Evolutionary conservation across 2,329 filamentous ascomycete species (phyloP).

Genomic region (Fusarium siculi): DNA sequence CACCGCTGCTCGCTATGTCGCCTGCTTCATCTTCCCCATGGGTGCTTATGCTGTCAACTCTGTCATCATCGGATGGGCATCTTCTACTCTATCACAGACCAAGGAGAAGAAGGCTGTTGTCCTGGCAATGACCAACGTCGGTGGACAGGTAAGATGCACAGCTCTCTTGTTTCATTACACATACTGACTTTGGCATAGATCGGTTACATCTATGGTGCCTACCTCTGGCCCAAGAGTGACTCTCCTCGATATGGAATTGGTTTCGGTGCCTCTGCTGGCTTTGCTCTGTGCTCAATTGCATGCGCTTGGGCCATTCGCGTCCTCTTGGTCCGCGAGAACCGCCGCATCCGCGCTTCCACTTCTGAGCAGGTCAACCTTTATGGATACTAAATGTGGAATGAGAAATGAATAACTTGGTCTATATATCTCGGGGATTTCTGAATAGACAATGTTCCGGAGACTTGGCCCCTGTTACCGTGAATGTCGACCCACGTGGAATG

Average conservation of each 20-base stretch:
- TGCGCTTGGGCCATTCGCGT: slow-evolving; percentile 57
- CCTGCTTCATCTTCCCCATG: slow-evolving; percentile 55
- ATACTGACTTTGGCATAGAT: slow-evolving; percentile 39
- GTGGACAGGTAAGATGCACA: slow-evolving; percentile 46
- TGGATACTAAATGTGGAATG: slow-evolving; percentile 45
- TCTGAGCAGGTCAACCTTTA: slow-evolving; percentile 51
- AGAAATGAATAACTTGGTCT: neutral
- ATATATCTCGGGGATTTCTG: neutral
- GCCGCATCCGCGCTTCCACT: slow-evolving; percentile 49
- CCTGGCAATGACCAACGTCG: slow-evolving; percentile 60
- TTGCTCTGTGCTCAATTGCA: slow-evolving; percentile 50
- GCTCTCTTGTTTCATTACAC: fast-evolving
- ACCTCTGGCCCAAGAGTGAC: slow-evolving; percentile 59
- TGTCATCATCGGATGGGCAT: slow-evolving; percentile 59
- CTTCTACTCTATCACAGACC: slow-evolving; percentile 56
- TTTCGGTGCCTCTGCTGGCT: slow-evolving; percentile 57
- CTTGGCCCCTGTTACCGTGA: neutral
- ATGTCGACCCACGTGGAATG: neutral
- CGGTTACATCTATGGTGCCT: slow-evolving; percentile 62
- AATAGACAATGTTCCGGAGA: neutral
- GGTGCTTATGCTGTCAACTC: slow-evolving; percentile 59
- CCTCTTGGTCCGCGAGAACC: slow-evolving; percentile 55
- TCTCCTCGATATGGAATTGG: slow-evolving; percentile 57
- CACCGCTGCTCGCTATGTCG: slow-evolving; percentile 53
- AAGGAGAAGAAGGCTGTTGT: slow-evolving; percentile 62